A percentile compares a stretch with the other conserved stretches of the same genome.
Conservation (phyloP, 495 filamentous ascomycete genomes). For the Pseudomonodictys pantanalensis region DNA sequence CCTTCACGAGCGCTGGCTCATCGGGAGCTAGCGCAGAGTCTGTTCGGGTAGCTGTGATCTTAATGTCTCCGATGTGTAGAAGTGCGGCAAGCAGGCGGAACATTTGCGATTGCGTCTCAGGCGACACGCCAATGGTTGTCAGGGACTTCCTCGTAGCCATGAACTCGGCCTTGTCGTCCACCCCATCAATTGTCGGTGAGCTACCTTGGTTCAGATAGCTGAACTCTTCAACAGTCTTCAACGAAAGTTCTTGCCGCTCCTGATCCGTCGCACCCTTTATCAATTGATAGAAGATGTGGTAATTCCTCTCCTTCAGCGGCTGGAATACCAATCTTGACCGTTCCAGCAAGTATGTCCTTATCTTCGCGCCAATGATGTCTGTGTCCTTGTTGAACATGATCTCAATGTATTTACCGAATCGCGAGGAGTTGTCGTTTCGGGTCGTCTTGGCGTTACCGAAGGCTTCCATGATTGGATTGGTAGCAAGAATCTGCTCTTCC, state of each 20-base stretch:
- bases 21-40: conserved; percentile 78
- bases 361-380: conserved; percentile 96
- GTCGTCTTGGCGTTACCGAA: conserved; percentile 99
- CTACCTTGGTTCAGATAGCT: conserved; percentile 96
- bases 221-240: conserved; percentile 83
- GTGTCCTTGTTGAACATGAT: conserved; percentile 97
- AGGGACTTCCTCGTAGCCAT: conserved; percentile 81
- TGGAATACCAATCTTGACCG: conserved; percentile 98
- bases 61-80: conserved; percentile 92
- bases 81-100: conserved; percentile 90
- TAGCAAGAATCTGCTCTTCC: conserved; percentile 95
- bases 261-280: conserved; percentile 87
- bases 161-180: conserved; percentile 95
- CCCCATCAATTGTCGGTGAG: conserved; percentile 82
- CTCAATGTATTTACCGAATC: conserved; percentile 99
- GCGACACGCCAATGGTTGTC: conserved; percentile 79
- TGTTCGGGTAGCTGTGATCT: conserved; percentile 83
- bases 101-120: conserved; percentile 72
- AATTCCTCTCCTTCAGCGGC: conserved; percentile 94
- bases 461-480: conserved; percentile 99
- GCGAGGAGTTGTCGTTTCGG: conserved; percentile 96
- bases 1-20: conserved; percentile 77
- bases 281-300: conserved; percentile 98
- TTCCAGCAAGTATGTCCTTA: conserved; percentile 92
- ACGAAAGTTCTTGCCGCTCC: conserved; percentile 71